Percentiles rank a stretch among this genome's conserved stretches.
Evolutionary conservation across 1,284 basidiomycete genomes (phyloP).

Genomic region (Microbotryum scabiosae): DNA sequence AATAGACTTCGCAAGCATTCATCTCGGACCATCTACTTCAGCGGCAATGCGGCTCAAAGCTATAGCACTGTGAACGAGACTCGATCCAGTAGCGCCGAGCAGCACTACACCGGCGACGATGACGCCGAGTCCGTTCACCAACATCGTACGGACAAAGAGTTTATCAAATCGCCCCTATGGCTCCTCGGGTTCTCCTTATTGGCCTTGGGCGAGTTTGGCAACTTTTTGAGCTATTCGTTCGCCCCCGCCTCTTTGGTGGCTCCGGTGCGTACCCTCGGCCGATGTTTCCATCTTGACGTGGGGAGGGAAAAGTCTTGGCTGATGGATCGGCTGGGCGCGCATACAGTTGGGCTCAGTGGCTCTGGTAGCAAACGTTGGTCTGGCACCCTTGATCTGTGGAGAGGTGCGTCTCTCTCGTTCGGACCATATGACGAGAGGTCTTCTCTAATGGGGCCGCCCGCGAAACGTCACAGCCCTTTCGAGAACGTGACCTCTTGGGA

Average conservation of each 20-base stretch:
- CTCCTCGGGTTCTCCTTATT: slow-evolving; percentile 84
- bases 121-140: no score
- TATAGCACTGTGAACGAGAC: no score
- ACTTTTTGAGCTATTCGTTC: slow-evolving; percentile 81
- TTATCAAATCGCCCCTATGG: slow-evolving; percentile 79
- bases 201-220: slow-evolving; percentile 83
- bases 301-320: not conserved
- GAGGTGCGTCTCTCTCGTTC: slow-evolving; percentile 28
- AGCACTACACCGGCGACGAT: no score
- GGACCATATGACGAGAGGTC: no score
- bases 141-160: slow-evolving; percentile 45
- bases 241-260: slow-evolving; percentile 92
- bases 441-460: no score
- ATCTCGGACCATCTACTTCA: no score
- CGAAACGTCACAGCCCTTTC: slow-evolving; percentile 27
- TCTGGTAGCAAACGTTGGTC: slow-evolving; percentile 86
- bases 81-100: no score
- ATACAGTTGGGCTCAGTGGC: slow-evolving; percentile 54
- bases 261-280: slow-evolving; percentile 52
- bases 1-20: no score
- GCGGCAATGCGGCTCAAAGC: no score
- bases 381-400: slow-evolving; percentile 72
- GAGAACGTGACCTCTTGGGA: slow-evolving; percentile 74
- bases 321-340: not conserved
- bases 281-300: not conserved